Evolutionary conservation across 1,284 basidiomycete species (phyloP), one percentile per base, ranked within the genome.

Genomic region (Taiwanofungus camphoratus): DNA sequence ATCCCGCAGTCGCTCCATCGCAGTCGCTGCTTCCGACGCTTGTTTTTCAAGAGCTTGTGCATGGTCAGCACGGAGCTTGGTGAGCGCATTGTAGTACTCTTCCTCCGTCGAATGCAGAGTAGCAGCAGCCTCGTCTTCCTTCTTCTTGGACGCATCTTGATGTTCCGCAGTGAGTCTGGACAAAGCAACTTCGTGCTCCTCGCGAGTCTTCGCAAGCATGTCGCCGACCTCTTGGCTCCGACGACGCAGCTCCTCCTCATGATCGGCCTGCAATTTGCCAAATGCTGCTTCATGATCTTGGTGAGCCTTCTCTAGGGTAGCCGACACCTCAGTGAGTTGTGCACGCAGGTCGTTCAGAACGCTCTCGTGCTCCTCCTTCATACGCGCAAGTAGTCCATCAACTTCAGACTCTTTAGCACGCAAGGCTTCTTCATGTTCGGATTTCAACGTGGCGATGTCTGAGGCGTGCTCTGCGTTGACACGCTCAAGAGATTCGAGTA

Each of bases 41-140:
- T 82, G 74, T 53, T 72, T 77, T 53, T 76, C 74, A 38, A 88
- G 60, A 18, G 73, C 68, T 44, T 79, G 76, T 2, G 77, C 71
- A 52, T 89, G 84, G 55, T 87, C 82, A 11, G 59, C 65, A 23
- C 82, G 79, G 31, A 88, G 72, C 55, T 82, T 85, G 15, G 78
- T 82, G 36, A 92, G 65, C 13, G 77, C 80, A 41, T 85, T 79
- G 57, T 88, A 87, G 55, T 87, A 88, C 53, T 89, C 82, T 54
- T 85, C 86, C 55, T 88, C 83, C 3, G 82, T 86, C 37, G 71
- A 74, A 47, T 78, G 77, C 6, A 86, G 69, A 24, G 68, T 66
- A 12, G 70, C 64, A 4, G 75, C 69, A 16, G 74, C 61, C 47
- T 74, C 68, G 18, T 80, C 77, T 38, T 84, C 81, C 61, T 77